Evolutionary conservation across 129 eudicot species (phyloP).

Genomic region (Flaveria trinervia): DNA sequence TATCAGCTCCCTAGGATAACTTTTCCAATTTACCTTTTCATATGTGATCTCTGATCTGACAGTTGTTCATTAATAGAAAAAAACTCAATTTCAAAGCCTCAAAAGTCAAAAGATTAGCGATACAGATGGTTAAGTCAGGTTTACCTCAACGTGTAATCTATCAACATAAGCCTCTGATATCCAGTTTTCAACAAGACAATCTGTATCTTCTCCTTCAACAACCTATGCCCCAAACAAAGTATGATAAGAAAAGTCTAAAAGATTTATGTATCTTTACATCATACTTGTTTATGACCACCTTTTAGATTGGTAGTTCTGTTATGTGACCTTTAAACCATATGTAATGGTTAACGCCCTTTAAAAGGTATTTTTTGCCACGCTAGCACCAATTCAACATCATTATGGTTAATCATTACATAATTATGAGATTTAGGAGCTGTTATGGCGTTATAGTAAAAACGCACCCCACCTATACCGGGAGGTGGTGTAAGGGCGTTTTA

Average conservation of each 20-base stretch:
- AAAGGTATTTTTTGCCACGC: no score
- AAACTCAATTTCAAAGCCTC: slow-evolving; percentile 2
- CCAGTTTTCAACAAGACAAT: slow-evolving; percentile 71
- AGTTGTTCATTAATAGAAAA: not conserved
- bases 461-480: no score
- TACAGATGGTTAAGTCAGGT: not conserved
- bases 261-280: not conserved
- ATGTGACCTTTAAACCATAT: not conserved
- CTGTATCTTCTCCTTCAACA: slow-evolving; percentile 90
- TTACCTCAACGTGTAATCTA: slow-evolving; percentile 81
- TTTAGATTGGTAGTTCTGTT: not conserved
- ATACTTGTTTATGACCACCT: not conserved
- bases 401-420: no score
- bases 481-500: no score
- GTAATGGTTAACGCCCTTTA: no score
- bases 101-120: not conserved
- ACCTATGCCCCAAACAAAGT: slow-evolving; percentile 48
- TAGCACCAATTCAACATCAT: no score
- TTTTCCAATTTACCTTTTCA: not conserved
- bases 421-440: no score
- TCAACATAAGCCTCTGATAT: slow-evolving; percentile 78
- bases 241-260: not conserved
- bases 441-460: no score
- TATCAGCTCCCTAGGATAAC: not conserved
- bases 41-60: not conserved